Evolutionary conservation across 495 filamentous ascomycete species (phyloP), one percentile per base, ranked within the genome.

Genomic region (Hypoxylon trugodes): DNA sequence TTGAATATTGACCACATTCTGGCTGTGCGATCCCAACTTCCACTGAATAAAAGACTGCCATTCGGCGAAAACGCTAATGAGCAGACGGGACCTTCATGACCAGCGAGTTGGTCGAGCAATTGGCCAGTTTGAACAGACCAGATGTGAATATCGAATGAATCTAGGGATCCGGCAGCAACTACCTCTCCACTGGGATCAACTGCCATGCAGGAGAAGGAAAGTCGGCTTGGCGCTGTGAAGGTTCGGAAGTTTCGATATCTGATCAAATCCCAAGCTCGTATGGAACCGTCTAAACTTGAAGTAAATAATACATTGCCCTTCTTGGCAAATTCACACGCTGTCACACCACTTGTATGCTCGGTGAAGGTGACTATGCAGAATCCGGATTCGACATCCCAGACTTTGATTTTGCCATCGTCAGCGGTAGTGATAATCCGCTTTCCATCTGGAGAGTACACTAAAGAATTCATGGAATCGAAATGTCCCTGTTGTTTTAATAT

Each of bases 121-220:
- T 98, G 95, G 7, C 95, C 95, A 3, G 95, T 98, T 73, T 98
- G 96, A 13, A 98, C 95, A 30, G 92, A 96, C 95, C 95, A 98
- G 36, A 97, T 88, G 70, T 98, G 92, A 40, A 98, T 91, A 73
- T 98, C 93, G 64, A 98, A 98, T 16, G 91, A 96, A 73, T 97
- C 95, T 9, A 96, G 81, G 22, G 93, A 97, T 1, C 96, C 95
- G 6, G 95, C 95, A 65, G 94, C 97, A 28, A 98, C 87, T 6
- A 98, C 88, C 71, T 98, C 95, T 48, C 94, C 94, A 63, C 90
- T 94, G 3, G 95, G 95, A 67, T 98, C 96, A n/a, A 98, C 93
- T 8, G 95, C 92, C 54, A 98, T 79, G 54, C 88, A 96, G 4
- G 92, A 92, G 74, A 98, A 98, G 4, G 92, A 94, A 10, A 98